Conservation (phyloP, 306 rosid species). For the Vicia sativa region DNA sequence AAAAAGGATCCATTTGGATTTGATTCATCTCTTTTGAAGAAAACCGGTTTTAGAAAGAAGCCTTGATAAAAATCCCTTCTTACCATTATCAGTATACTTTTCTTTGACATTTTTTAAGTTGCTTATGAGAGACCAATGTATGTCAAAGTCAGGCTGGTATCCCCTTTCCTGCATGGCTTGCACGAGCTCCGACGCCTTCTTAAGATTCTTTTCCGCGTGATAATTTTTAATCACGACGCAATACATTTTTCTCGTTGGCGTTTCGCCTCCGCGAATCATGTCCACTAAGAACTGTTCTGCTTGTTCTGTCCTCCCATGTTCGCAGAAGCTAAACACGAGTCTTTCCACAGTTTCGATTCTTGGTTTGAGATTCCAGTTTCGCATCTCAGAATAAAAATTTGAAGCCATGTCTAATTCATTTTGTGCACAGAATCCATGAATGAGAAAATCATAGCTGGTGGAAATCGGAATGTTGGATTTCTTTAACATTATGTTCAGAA, state of each 20-base stretch:
- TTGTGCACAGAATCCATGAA: conserved; percentile 56
- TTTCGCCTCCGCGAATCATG: conserved; percentile 59
- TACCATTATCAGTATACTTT: conserved; percentile 44
- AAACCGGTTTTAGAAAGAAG: conserved; percentile 84
- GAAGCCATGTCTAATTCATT: conserved; percentile 56
- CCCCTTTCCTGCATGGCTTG: conserved; percentile 79
- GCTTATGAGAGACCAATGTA: conserved; percentile 91
- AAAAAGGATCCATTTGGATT: not conserved
- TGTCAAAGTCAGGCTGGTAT: conserved; percentile 81
- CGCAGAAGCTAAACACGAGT: conserved; percentile 60
- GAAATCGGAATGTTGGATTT: conserved; percentile 62
- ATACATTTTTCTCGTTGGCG: conserved; percentile 68
- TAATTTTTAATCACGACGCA: conserved; percentile 54
- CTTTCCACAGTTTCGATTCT: conserved; percentile 51
- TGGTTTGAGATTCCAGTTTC: conserved; percentile 57
- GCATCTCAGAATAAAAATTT: conserved; percentile 74
- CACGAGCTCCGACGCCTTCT: conserved; percentile 69
- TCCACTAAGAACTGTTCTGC: conserved; percentile 65
- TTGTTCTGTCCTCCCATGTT: conserved; percentile 56
- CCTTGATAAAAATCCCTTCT: conserved; percentile 70
- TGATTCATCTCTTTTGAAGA: conserved; percentile 39
- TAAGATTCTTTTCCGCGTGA: conserved; percentile 58
- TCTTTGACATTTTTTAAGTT: conserved; percentile 51
- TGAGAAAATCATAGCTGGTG: conserved; percentile 66
- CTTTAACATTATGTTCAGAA: conserved; percentile 72